Conservation (phyloP, 345 rosid genomes). For the Salix purpurea region DNA sequence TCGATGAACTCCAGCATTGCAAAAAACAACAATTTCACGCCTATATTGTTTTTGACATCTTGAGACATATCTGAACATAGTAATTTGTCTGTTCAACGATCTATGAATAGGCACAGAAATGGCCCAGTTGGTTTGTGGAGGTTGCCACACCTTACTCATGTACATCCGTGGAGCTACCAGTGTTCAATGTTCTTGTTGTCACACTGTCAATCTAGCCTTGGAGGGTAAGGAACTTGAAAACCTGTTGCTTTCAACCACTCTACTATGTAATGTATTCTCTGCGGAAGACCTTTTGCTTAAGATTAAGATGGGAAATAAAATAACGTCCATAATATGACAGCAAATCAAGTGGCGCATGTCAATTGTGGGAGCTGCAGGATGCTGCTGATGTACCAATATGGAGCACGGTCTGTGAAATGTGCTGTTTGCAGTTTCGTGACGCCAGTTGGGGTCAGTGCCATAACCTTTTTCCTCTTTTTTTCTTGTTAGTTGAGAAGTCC, state of each 20-base stretch:
- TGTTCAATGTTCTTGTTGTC: slow-evolving; percentile 95
- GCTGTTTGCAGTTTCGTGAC: slow-evolving; percentile 91
- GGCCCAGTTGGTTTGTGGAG: slow-evolving; percentile 98
- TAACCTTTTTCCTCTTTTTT: not conserved
- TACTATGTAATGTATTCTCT: not conserved
- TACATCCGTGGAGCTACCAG: slow-evolving; percentile 98
- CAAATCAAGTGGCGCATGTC: slow-evolving; percentile 93
- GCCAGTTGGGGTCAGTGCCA: slow-evolving; percentile 69
- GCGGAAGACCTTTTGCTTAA: not conserved
- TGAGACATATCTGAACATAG: not conserved
- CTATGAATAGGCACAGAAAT: slow-evolving; percentile 78
- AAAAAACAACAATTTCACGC: not conserved
- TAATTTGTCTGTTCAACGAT: not conserved
- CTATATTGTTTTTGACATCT: not conserved
- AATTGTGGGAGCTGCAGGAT: slow-evolving; percentile 92
- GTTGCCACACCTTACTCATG: slow-evolving; percentile 93
- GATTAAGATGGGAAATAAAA: not conserved
- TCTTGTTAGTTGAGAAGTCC: not conserved
- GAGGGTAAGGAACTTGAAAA: slow-evolving; percentile 47
- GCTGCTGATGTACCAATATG: slow-evolving; percentile 93
- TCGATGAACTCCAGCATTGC: not conserved
- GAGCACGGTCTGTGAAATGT: slow-evolving; percentile 91
- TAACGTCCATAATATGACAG: slow-evolving; percentile 35
- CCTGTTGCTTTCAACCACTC: not conserved
- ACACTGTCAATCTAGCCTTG: slow-evolving; percentile 83